Evolutionary conservation across 2,329 filamentous ascomycete species (phyloP), one percentile per base, ranked within the genome.

Genomic region (Pyrenochaeta sp.): DNA sequence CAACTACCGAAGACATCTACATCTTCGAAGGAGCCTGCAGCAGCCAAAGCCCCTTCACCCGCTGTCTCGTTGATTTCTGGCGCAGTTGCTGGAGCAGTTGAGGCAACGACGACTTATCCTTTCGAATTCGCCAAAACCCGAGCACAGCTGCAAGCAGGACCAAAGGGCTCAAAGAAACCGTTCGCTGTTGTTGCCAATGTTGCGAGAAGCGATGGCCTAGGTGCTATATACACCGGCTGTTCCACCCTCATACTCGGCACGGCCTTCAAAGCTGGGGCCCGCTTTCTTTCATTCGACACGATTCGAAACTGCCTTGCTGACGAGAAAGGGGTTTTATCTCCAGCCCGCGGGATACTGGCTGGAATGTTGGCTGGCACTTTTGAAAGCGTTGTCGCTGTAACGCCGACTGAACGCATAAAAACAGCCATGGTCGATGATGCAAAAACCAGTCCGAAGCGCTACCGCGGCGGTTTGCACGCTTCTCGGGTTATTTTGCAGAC

Each of bases 81-180:
- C 17, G 78, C 74, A 13, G 53, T 80, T 8, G 81, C 79, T 5
- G 81, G 80, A 9, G 77, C 72, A n/a, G 67, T 80, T 6, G 80
- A 83, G 59, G 78, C 79, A 4, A 70, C 74, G 3, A 65, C 74
- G 14, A 83, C 80, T 3, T 69, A 69, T 39, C 66, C 67, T 3
- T 65, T 68, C 31, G 65, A 69, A 43, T 68, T 63, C 38, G 63
- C 63, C 37, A 70, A 70, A 52, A 69, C 67, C 6, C 53, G 63
- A 18, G 58, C 58, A 3, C 67, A 68, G 30, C 47, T 69, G n/a
- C 55, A 55, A 26, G 46, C 40, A 0, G 41, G 43, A n/a, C 19
- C 30, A 2, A 35, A 18, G 6, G 27, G 34, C 8, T 53, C 42
- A 13, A 40, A 41, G 30, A 66, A 59, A 27, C 54, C 63, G 1